Evolutionary conservation across 345 rosid genomes (phyloP).

Genomic region (Orychophragmus violaceus): DNA sequence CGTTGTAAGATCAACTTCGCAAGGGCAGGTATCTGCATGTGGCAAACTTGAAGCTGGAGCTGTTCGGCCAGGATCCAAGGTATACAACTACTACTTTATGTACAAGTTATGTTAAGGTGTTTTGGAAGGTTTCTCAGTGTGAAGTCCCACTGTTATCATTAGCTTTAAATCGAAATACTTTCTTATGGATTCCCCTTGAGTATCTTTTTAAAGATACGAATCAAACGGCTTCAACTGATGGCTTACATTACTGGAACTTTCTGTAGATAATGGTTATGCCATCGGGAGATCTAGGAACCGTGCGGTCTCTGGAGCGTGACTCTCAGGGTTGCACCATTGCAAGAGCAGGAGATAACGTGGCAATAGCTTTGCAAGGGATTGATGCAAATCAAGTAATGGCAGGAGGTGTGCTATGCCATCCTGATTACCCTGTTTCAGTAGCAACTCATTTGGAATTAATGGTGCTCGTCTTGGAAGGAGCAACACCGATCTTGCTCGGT

Average conservation of each 20-base stretch:
- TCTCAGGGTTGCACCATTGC: conserved; percentile 64
- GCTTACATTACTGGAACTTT: conserved; percentile 9
- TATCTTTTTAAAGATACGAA: background rate
- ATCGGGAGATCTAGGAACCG: conserved; percentile 65
- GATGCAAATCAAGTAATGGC: conserved; percentile 63
- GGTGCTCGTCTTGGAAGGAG: conserved; percentile 65
- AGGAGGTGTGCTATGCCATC: conserved; percentile 92
- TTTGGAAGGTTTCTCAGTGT: background rate
- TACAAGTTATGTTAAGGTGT: background rate
- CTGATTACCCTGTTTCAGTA: conserved; percentile 69
- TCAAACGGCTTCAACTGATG: background rate
- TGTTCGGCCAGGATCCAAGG: conserved; percentile 78
- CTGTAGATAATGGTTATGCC: conserved; percentile 84
- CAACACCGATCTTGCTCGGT: conserved; percentile 72
- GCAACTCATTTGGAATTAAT: conserved; percentile 68
- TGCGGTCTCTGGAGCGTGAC: conserved; percentile 66
- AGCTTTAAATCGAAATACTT: background rate
- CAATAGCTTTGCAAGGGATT: conserved; percentile 61
- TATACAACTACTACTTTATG: conserved; percentile 23
- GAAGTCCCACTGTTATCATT: background rate
- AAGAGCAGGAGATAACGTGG: conserved; percentile 87
- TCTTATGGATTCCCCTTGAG: background rate
- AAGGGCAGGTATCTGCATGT: conserved; percentile 70
- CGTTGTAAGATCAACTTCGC: conserved; percentile 49
- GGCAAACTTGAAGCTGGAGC: conserved; percentile 98